phyloP scores from a whole-genome alignment of 805 yeast genomes.

The Cyberlindnera suaveolens region DNA sequence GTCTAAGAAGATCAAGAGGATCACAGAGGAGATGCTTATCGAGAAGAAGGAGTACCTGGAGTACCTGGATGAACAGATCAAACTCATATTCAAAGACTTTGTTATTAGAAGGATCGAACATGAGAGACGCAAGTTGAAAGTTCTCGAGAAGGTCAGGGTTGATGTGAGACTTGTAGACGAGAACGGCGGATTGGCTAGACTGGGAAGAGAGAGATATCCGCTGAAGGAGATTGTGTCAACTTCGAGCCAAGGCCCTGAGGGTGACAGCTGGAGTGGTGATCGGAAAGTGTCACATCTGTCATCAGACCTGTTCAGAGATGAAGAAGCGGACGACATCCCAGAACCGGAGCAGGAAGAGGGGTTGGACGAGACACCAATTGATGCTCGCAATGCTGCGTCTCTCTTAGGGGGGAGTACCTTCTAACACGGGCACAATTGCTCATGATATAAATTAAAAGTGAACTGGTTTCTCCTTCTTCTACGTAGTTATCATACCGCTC shows the following conservation, averaged over 20 bases:
- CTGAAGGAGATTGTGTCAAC: slow-evolving; percentile 12
- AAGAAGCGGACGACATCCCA: slow-evolving; percentile 6
- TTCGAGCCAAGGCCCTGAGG: slow-evolving; percentile 40
- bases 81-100: slow-evolving; percentile 47
- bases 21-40: slow-evolving; percentile 77
- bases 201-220: slow-evolving; percentile 67
- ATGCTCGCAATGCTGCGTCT: slow-evolving; percentile 80
- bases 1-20: slow-evolving; percentile 70
- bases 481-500: background rate
- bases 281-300: slow-evolving; percentile 32
- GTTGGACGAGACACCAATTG: slow-evolving; percentile 40
- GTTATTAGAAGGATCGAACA: slow-evolving; percentile 73
- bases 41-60: slow-evolving; percentile 59
- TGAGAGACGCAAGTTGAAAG: slow-evolving; percentile 72
- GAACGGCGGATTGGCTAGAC: slow-evolving; percentile 72
- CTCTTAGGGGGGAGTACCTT: slow-evolving; percentile 74
- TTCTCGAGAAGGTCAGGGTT: slow-evolving; percentile 63
- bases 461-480: background rate
- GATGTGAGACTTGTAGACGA: slow-evolving; percentile 73
- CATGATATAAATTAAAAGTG: too few species aligned
- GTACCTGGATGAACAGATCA: slow-evolving; percentile 52
- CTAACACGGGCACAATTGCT: slow-evolving; percentile 18
- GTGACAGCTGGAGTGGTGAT: slow-evolving; percentile 59
- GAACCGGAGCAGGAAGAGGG: slow-evolving; percentile 19
- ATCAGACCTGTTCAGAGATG: slow-evolving; percentile 10